phyloP scores from a whole-genome alignment of 176 grass and related monocot species.

The Juncus inflexus region DNA sequence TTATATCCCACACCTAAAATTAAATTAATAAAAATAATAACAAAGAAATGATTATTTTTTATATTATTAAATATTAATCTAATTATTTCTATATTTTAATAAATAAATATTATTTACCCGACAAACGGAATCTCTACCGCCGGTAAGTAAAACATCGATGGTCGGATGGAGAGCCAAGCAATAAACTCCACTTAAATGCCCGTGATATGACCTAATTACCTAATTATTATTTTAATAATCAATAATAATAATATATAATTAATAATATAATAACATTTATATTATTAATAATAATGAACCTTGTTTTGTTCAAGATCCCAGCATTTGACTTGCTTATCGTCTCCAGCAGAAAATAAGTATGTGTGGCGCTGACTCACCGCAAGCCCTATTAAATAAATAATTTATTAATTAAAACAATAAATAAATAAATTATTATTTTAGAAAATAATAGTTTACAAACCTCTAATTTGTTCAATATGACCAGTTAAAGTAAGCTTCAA shows the following conservation, averaged over 20 bases:
- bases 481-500: constrained; percentile 97
- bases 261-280: constrained; percentile 27
- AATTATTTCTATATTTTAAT: neutral
- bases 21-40: constrained; percentile 13
- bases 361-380: constrained; percentile 87
- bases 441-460: constrained; percentile 40
- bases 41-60: neutral
- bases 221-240: too few relatives aligned
- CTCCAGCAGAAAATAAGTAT: constrained; percentile 98
- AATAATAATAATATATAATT: constrained; percentile 12
- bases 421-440: too few relatives aligned
- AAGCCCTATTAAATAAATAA: constrained; percentile 55
- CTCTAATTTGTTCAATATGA: constrained; percentile 90
- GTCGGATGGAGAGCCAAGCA: constrained; percentile 95
- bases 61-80: constrained; percentile 2
- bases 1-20: constrained; percentile 88
- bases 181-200: constrained; percentile 97
- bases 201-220: constrained; percentile 98
- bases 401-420: constrained; percentile 7
- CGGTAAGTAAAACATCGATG: constrained; percentile 83
- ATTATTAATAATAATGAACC: constrained; percentile 35
- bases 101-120: constrained; percentile 50
- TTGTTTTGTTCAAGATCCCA: constrained; percentile 99
- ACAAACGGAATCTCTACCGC: constrained; percentile 98
- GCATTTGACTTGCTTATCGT: constrained; percentile 99